These are phyloP conservation scores for Ilyonectria mors-panacis DNA, from an alignment of 2,329 filamentous ascomycete genomes.

Conservation along the genomic window DNA sequence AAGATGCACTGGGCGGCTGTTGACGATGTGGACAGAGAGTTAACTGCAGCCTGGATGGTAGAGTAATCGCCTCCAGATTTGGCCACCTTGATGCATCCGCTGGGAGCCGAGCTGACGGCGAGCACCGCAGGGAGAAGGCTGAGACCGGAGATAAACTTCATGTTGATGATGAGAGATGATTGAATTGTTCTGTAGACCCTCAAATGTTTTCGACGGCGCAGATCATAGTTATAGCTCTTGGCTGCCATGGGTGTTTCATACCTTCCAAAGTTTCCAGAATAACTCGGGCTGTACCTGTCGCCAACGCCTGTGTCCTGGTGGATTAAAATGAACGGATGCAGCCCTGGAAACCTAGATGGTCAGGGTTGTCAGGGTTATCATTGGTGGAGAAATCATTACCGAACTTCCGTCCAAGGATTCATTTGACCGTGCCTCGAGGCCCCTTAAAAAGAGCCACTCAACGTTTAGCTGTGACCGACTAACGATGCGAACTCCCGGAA, in stretches of 20 bases:
- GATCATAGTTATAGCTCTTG: conserved; percentile 6
- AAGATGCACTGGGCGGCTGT: conserved; percentile 70
- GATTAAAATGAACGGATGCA: background rate
- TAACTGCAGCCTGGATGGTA: conserved; percentile 68
- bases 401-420: background rate
- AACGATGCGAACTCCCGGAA: background rate
- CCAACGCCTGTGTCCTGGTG: background rate
- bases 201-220: background rate
- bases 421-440: background rate
- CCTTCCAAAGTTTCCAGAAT: background rate
- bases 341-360: background rate
- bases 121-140: conserved; percentile 27
- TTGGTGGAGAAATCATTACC: background rate
- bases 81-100: conserved; percentile 65
- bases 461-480: background rate
- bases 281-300: background rate
- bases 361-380: background rate
- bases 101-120: conserved; percentile 53
- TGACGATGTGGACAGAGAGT: conserved; percentile 66
- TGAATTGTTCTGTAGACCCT: background rate
- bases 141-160: conserved; percentile 23
- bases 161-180: conserved; percentile 6
- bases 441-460: background rate
- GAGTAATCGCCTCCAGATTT: conserved; percentile 54
- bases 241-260: background rate